phyloP scores from a whole-genome alignment of 75 land plant species.

The Cupressus sempervirens region DNA sequence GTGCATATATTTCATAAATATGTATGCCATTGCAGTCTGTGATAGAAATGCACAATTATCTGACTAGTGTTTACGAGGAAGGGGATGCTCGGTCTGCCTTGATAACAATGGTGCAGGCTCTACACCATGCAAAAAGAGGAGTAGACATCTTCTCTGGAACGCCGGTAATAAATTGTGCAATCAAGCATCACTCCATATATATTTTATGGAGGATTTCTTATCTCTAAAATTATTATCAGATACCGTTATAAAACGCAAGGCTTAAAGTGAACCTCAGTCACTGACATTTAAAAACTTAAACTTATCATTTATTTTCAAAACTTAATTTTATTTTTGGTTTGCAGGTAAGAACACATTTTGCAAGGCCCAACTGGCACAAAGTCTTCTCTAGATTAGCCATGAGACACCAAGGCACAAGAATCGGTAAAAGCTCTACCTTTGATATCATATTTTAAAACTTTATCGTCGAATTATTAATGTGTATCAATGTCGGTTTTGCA shows the following conservation, averaged over 20 bases:
- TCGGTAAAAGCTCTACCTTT: conserved; percentile 29
- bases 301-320: no score
- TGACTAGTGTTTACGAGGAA: conserved; percentile 53
- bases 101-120: conserved; percentile 39
- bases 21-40: conserved; percentile 13
- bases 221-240: no score
- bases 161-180: conserved; percentile 19
- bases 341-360: conserved; percentile 57
- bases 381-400: conserved; percentile 36
- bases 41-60: conserved; percentile 56
- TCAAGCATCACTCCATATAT: no score
- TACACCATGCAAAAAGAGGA: conserved; percentile 40
- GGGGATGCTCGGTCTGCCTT: conserved; percentile 56
- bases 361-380: conserved; percentile 46
- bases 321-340: not conserved
- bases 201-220: no score
- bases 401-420: conserved; percentile 25
- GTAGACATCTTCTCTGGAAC: conserved; percentile 55
- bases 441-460: no score
- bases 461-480: not conserved
- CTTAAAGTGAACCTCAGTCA: no score
- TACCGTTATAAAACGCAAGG: no score
- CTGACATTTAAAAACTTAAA: no score
- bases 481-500: not conserved
- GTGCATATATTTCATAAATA: not conserved